Base-by-base conservation (phyloP, 305 asterid species). In the Fraxinus albicans region DNA sequence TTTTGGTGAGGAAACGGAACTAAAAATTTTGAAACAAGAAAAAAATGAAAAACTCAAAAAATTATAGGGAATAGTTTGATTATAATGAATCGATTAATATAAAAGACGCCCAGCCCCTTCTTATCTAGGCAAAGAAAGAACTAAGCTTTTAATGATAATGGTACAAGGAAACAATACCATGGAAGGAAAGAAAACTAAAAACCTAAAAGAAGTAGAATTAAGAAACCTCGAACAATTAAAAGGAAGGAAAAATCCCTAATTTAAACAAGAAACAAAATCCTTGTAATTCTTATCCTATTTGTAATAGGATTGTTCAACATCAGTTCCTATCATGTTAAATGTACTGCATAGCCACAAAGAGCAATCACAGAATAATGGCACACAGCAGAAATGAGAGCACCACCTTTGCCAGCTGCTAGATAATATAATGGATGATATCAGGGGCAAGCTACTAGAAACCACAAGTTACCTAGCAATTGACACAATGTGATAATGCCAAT, bases 261-360 rank as follows among this genome's bases (percentile, higher is more conserved):
- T n/a, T 58, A 58, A 58, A 58, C 69, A 58, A 58, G 69, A 58
- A 58, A 58, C 69, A 58, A 58, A 58, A 58, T 58, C 27, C 69
- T 19, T 10, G 19, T 19, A 58, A 58, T 58, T 58, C 69, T 58
- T 58, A 58, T 58, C 69, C 4, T 21, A 69, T 55, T 23, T n/a
- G 13, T 73, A 79, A 78, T 79, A 72, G 79, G 84, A 58, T 58
- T 58, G 69, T 58, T 6, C 69, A 19, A 58, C 29, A 58, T 19
- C 69, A 58, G 69, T 58, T 58, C 69, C 8, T n/a, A 55, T 55
- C 69, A 55, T 55, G 67, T n/a, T 55, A 55, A 55, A 55, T n/a
- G 67, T 55, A 19, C 69, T 58, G 69, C 69, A 58, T 58, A 58
- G 19, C 27, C 69, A 58, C 29, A 58, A 19, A 58, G 69, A 19